phyloP scores from a whole-genome alignment of 140 eudicot species.

The Stevia rebaudiana region DNA sequence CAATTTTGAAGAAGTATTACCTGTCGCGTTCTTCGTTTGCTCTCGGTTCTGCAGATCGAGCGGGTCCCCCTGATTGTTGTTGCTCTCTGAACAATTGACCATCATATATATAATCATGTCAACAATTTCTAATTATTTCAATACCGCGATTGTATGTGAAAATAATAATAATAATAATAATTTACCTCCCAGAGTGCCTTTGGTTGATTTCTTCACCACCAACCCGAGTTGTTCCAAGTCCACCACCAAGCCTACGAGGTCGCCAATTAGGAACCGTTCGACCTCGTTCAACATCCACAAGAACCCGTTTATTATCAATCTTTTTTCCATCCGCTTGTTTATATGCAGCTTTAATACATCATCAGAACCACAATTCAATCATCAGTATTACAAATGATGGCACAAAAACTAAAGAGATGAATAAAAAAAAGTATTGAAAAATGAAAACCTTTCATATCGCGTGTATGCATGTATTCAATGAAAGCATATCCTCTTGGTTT shows the following conservation, averaged over 20 bases:
- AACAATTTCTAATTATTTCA: too few relatives aligned
- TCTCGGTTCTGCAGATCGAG: conserved; percentile 86
- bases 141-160: too few relatives aligned
- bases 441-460: conserved; percentile 85
- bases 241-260: conserved; percentile 99
- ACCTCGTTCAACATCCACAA: conserved; percentile 97
- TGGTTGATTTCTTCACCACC: conserved; percentile 81
- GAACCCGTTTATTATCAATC: conserved; percentile 87
- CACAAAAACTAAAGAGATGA: too few relatives aligned
- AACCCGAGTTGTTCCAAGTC: conserved; percentile 86
- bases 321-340: conserved; percentile 97
- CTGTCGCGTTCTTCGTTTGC: conserved; percentile 64
- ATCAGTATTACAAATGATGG: not conserved
- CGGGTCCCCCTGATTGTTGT: conserved; percentile 50
- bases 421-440: not conserved
- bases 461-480: conserved; percentile 81
- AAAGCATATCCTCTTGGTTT: conserved; percentile 94
- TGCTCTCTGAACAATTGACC: conserved; percentile 51
- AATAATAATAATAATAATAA: too few relatives aligned
- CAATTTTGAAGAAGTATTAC: conserved; percentile 10
- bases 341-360: conserved; percentile 71
- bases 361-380: not conserved
- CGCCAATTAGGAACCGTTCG: conserved; percentile 98
- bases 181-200: conserved; percentile 66
- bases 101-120: not conserved